Conservation (phyloP, 352 stramenopile species). For the Globisporangium solare region DNA sequence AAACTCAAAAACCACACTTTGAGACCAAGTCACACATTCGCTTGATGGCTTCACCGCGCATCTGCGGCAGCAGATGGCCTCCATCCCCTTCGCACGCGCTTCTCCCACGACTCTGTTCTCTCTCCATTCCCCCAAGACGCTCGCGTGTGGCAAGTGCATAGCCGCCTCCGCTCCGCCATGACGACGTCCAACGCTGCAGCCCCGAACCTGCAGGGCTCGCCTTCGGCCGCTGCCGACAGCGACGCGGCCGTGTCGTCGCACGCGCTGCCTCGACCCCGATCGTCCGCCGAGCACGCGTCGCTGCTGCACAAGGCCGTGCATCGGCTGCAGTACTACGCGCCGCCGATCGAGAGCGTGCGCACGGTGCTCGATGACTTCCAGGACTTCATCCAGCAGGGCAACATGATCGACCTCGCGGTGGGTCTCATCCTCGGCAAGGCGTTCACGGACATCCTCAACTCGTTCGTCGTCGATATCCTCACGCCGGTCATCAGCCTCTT, state of each 20-base stretch:
- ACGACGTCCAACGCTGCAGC: constrained; percentile 3
- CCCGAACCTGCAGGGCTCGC: constrained; percentile 1
- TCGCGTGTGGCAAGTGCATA: neutral
- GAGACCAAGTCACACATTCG: neutral
- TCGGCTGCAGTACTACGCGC: constrained; percentile 15
- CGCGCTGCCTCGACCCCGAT: neutral
- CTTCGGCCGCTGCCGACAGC: neutral
- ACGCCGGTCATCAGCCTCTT: constrained; percentile 67
- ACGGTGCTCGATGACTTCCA: constrained; percentile 51
- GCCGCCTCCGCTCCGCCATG: neutral
- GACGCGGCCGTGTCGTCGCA: constrained; percentile 6
- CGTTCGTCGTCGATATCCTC: constrained; percentile 63
- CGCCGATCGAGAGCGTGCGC: constrained; percentile 30
- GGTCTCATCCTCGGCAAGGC: constrained; percentile 62
- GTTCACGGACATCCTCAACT: constrained; percentile 70
- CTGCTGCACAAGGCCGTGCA: constrained; percentile 17
- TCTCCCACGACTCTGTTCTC: neutral
- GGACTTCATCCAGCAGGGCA: constrained; percentile 70
- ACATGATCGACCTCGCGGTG: constrained; percentile 69
- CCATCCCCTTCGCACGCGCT: no score
- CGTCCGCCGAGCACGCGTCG: constrained; percentile 9
- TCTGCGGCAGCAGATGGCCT: no score
- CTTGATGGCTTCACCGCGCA: neutral
- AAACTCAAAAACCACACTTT: no score
- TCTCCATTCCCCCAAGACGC: neutral